Base-by-base conservation (phyloP, 106 monocot species). In the Platanthera zijinensis region DNA sequence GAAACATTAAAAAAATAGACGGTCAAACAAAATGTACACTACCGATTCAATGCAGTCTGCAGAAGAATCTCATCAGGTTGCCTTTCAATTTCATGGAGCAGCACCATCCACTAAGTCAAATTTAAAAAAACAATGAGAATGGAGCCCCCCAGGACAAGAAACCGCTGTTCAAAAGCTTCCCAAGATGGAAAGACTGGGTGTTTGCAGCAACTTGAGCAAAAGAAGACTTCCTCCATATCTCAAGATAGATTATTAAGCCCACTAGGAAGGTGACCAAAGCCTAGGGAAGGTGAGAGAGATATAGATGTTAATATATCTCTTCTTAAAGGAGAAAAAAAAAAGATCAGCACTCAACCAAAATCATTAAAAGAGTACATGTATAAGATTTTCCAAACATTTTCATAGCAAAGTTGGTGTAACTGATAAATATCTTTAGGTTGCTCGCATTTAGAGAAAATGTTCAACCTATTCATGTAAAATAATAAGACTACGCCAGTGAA, bases 41-140 rank as follows among this genome's bases (percentile, higher is more conserved):
- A 51, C 50, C 71, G 50, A 83, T 83, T 71, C 84, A 74, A 84
- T 46, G 80, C 46, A 69, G 76, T 75, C 77, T 82, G 86, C 79
- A 84, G 75, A 71, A 73, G 66, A 74, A 48, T 70, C 70, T 82
- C 88, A 94, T 84, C 71, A 82, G 79, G 74, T 67, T 73, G 76
- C 64, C 66, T 66, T 76, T 76, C 80, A 59, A 54, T 77, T 71
- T 88, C 90, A 89, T 85, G 72, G 63, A 87, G 82, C 75, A 80
- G 75, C 28, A 64, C 63, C 62, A 51, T 67, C 51, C 72, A 64
- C 85, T 87, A 92, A 76, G 94, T 99, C 52, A 82, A 91, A 74
- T 94, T 94, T 75, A 92, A 87, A 88, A 90, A 94, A 21, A 90
- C 88, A 81, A 85, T 78, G 77, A 86, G 83, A 79, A 89, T 86